A percentile compares a stretch with the other conserved stretches of the same genome.
Evolutionary conservation across 2,329 filamentous ascomycete species (phyloP).

Genomic region (Rutstroemia sp.): DNA sequence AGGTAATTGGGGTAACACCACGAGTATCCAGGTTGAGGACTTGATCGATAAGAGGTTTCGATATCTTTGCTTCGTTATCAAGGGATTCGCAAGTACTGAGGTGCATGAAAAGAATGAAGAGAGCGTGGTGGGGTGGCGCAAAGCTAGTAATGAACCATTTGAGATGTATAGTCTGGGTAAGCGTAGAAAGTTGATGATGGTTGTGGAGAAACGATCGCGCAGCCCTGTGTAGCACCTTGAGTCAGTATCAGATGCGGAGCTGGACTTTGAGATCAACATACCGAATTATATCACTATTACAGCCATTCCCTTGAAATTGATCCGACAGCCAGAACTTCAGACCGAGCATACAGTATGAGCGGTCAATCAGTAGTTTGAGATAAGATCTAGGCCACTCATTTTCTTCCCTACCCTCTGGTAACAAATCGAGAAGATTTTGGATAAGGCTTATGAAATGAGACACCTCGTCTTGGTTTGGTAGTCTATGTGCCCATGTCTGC

Average conservation of each 20-base stretch:
- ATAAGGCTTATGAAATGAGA: background rate
- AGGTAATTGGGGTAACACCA: background rate
- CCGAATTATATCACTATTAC: conserved; percentile 10
- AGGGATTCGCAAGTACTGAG: conserved; percentile 3
- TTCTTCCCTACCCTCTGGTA: background rate
- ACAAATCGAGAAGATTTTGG: background rate
- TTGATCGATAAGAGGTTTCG: background rate
- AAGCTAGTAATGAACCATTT: conserved; percentile 9
- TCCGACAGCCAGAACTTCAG: conserved; percentile 11
- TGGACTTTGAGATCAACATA: background rate
- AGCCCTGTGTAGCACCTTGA: background rate
- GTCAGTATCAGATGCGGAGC: background rate
- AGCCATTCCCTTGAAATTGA: conserved; percentile 7
- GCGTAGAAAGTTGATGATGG: conserved; percentile 2
- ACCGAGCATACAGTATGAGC: conserved; percentile 11
- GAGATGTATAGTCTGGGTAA: background rate
- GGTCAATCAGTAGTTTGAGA: conserved; percentile 9
- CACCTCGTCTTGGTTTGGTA: conserved; percentile 5
- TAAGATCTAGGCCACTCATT: conserved; percentile 8
- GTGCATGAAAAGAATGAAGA: conserved; percentile 10
- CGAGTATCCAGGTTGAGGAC: background rate
- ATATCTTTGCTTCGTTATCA: background rate
- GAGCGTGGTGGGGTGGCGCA: conserved; percentile 8
- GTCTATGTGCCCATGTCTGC: conserved; percentile 6
- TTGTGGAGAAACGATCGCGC: conserved; percentile 6